Percentiles rank a stretch among this genome's conserved stretches.
Evolutionary conservation across 2,329 filamentous ascomycete genomes (phyloP).

Genomic region (Sporothrix humicola): DNA sequence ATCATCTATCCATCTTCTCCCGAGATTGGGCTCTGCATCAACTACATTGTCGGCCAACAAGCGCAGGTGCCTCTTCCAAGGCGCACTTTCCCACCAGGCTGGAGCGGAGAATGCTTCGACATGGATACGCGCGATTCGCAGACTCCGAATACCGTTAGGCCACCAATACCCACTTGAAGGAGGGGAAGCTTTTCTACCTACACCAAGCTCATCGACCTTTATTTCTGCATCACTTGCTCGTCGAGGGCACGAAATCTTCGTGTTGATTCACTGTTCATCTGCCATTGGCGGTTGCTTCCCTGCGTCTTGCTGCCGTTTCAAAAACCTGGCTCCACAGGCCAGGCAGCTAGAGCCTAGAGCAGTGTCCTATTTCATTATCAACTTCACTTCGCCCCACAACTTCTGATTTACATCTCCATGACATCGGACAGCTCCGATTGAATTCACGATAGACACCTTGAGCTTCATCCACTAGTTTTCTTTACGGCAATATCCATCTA

Average conservation of each 20-base stretch:
- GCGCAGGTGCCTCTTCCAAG: background rate
- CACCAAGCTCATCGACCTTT: background rate
- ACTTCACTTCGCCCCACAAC: constrained; percentile 2
- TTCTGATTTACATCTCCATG: constrained; percentile 13
- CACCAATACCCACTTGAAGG: constrained; percentile 30
- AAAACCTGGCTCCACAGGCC: background rate
- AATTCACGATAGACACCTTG: background rate
- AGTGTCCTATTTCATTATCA: background rate
- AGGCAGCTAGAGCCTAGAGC: constrained; percentile 2
- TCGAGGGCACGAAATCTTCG: background rate
- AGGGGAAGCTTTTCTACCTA: constrained; percentile 11
- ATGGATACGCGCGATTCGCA: constrained; percentile 27
- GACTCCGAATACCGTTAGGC: constrained; percentile 18
- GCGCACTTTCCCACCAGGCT: background rate
- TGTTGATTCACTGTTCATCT: background rate
- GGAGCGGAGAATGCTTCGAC: constrained; percentile 16
- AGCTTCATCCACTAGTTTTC: background rate
- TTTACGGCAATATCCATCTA: background rate
- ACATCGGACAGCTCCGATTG: background rate
- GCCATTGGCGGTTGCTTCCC: background rate
- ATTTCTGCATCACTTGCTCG: background rate
- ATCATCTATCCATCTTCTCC: background rate
- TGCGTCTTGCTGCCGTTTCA: background rate
- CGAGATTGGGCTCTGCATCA: background rate
- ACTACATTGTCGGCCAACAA: background rate